Evolutionary conservation across 2,329 filamentous ascomycete species (phyloP), one percentile per base, ranked within the genome.

Genomic region (Phyllosticta capitalensis): DNA sequence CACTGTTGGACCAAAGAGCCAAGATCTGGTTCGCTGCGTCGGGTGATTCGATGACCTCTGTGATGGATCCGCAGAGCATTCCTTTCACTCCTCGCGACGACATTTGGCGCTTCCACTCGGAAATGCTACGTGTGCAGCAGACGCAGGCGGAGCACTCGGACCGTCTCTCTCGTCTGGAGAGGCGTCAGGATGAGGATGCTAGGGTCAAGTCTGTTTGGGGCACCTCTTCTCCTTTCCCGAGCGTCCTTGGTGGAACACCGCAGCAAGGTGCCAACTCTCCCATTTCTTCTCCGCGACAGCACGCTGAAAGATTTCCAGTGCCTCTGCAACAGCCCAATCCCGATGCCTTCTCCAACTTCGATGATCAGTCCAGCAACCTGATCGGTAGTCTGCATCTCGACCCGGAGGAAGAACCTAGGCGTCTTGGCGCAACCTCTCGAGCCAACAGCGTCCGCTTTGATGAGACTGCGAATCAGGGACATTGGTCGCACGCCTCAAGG

Each of bases 381-480:
- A 82, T 95, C 54, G 87, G 86, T 56, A 90, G 88, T 58, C 81
- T 96, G 61, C 89, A 92, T 61, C 79, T 97, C 6, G 92, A 96
- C 64, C 82, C 87, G 5, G 92, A 96, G 63, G 91, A 97, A 63
- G 88, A 92, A 69, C 89, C 89, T 30, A 86, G 90, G 60, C 85
- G 90, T 45, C 84, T 92, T 63, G 90, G 94, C 58, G 90, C 89
- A 20, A 88, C 90, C 19, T 99, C 94, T 19, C 83, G 94, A 66
- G 92, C 94, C 54, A 97, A 97, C 71, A 97, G 94, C 69, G 94
- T 99, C 65, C 89, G 94, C 45, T 99, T 99, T 68, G 94, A 97
- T 69, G 92, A 97, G 71, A 96, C 90, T 69, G 92, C 92, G 14
- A 85, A 96, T 66, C 91, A 96, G 67, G 88, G 90, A 54, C 91